A percentile compares a stretch with the other conserved stretches of the same genome.
These are phyloP conservation scores for Clavispora santaluciae DNA, from an alignment of 805 yeast species.

Conservation along the genomic window DNA sequence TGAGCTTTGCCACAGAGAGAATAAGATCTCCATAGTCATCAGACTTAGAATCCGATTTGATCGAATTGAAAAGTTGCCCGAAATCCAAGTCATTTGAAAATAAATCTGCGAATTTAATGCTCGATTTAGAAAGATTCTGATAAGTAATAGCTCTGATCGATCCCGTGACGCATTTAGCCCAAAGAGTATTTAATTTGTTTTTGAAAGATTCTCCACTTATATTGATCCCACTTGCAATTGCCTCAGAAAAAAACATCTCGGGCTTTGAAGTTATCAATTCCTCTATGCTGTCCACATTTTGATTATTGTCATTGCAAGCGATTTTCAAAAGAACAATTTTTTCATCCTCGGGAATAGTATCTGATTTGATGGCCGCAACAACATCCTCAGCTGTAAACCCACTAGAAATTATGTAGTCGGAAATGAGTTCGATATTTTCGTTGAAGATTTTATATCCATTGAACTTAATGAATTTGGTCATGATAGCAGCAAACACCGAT, in stretches of 20 bases:
- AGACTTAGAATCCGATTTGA: conserved; percentile 16
- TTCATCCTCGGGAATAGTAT: conserved; percentile 1
- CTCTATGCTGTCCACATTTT: neutral
- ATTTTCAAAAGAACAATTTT: conserved; percentile 4
- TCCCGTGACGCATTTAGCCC: neutral
- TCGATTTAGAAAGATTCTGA: neutral
- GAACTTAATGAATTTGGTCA: conserved; percentile 37
- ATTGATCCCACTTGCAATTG: conserved; percentile 11
- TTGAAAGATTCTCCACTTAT: neutral
- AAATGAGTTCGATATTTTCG: conserved; percentile 15
- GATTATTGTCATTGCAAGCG: neutral
- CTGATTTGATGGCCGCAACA: conserved; percentile 1
- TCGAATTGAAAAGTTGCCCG: neutral
- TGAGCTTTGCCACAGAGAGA: conserved; percentile 18
- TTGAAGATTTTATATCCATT: conserved; percentile 26
- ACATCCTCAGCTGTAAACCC: conserved; percentile 1
- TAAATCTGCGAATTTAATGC: neutral
- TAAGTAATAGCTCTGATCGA: neutral
- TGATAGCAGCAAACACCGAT: conserved; percentile 20
- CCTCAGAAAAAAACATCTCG: conserved; percentile 7
- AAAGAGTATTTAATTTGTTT: neutral
- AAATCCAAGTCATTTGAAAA: neutral
- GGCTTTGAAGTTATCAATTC: conserved; percentile 14
- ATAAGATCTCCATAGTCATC: conserved; percentile 18
- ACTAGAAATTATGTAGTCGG: conserved; percentile 10